Percentiles rank a stretch among this genome's conserved stretches.
These are phyloP conservation scores for Naganishia sp. DNA, from an alignment of 1,284 basidiomycete genomes.

Conservation along the genomic window DNA sequence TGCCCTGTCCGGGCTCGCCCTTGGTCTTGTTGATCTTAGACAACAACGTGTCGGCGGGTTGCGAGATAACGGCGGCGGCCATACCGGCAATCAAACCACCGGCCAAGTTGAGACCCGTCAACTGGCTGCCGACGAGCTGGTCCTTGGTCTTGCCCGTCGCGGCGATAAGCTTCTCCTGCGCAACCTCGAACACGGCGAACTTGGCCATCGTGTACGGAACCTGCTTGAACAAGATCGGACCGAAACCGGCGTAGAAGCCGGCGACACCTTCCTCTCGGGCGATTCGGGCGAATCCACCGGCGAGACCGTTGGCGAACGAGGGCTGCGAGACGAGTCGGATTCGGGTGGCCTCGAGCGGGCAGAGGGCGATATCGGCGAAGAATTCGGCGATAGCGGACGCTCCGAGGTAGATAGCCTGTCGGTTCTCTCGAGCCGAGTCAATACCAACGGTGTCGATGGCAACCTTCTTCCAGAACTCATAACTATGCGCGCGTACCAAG, in stretches of 20 bases:
- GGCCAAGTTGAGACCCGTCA: constrained; percentile 54
- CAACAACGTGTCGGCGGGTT: constrained; percentile 60
- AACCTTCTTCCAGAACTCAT: constrained; percentile 91
- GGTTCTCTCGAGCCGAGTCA: constrained; percentile 81
- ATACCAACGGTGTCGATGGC: constrained; percentile 84
- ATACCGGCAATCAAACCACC: constrained; percentile 61
- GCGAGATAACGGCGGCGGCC: constrained; percentile 63
- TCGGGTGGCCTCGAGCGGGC: constrained; percentile 60
- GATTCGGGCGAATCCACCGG: constrained; percentile 60
- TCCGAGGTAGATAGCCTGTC: constrained; percentile 90
- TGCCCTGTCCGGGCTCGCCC: constrained; percentile 59
- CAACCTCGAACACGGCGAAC: constrained; percentile 58
- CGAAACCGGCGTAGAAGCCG: constrained; percentile 62
- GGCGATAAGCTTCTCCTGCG: constrained; percentile 57
- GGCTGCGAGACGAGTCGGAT: constrained; percentile 63
- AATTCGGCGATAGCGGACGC: constrained; percentile 91
- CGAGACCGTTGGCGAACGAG: constrained; percentile 58
- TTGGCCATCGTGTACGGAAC: constrained; percentile 60
- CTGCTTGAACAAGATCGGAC: constrained; percentile 62
- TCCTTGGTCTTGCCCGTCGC: constrained; percentile 58
- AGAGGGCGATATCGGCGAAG: constrained; percentile 79
- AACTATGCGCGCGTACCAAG: constrained; percentile 48
- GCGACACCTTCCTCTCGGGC: constrained; percentile 57
- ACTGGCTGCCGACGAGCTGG: constrained; percentile 52
- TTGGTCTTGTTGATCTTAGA: constrained; percentile 64